Evolutionary conservation across 164 flowering plant genomes (phyloP).

Genomic region (Cinnamomum chago): DNA sequence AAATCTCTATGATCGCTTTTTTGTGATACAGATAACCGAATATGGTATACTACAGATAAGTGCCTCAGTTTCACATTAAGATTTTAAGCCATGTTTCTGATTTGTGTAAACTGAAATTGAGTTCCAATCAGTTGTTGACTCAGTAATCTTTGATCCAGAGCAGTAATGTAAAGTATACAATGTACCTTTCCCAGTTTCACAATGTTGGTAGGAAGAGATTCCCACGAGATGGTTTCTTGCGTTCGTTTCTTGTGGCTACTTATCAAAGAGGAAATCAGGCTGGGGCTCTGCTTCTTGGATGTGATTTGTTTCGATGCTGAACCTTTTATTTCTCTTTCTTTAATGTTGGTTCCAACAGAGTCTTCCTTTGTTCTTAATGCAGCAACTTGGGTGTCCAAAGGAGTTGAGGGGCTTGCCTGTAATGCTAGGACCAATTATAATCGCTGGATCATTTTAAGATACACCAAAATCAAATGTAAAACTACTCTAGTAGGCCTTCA

Average conservation of each 20-base stretch:
- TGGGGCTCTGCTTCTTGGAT: conserved; percentile 40
- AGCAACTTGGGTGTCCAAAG: conserved; percentile 25
- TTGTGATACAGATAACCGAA: background rate
- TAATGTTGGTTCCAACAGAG: conserved; percentile 19
- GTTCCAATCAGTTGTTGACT: background rate
- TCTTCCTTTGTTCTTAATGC: conserved; percentile 29
- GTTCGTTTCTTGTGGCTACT: conserved; percentile 27
- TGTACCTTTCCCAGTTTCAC: conserved; percentile 70
- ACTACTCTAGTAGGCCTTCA: background rate
- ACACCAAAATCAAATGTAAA: background rate
- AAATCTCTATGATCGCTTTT: background rate
- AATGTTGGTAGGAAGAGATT: conserved; percentile 59
- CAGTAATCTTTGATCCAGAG: background rate
- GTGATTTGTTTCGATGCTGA: conserved; percentile 16
- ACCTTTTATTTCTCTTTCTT: conserved; percentile 29
- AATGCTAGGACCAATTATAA: conserved; percentile 16
- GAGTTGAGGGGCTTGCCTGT: conserved; percentile 41
- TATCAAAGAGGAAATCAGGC: conserved; percentile 22
- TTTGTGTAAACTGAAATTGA: background rate
- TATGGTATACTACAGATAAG: background rate
- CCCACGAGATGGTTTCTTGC: conserved; percentile 47
- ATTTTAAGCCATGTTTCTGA: background rate
- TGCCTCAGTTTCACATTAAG: background rate
- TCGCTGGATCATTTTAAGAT: conserved; percentile 3
- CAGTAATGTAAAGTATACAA: background rate